A percentile compares a stretch with the other conserved stretches of the same genome.
Conservation (phyloP, 2,329 filamentous ascomycete species). For the Botrytis aclada region DNA sequence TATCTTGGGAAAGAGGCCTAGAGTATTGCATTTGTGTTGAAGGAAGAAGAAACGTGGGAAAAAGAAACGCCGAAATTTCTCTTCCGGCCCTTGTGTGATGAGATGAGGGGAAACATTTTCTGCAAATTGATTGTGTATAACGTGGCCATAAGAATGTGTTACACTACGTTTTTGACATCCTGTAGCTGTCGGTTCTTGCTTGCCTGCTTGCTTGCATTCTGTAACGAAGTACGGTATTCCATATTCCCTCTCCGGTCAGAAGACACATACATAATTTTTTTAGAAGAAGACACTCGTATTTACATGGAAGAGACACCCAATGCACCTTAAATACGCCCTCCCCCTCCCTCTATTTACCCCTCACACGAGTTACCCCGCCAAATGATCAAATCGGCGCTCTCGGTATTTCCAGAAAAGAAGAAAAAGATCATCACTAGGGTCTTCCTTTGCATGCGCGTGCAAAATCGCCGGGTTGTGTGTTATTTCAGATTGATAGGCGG, state of each 20-base stretch:
- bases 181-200: neutral
- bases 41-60: neutral
- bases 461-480: neutral
- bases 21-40: neutral
- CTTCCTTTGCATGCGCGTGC: neutral
- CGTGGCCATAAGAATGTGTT: neutral
- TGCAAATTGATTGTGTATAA: neutral
- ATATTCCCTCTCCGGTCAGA: neutral
- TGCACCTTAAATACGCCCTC: neutral
- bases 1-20: neutral
- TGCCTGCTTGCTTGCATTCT: neutral
- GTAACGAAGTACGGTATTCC: neutral
- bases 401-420: neutral
- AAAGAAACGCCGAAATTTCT: neutral
- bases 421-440: neutral
- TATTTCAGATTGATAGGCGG: neutral
- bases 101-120: neutral
- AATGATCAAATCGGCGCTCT: neutral
- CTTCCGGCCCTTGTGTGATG: constrained; percentile 2
- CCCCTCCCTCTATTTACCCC: neutral
- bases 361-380: constrained; percentile 3
- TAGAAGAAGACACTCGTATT: neutral
- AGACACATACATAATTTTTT: neutral
- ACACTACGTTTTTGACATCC: neutral
- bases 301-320: neutral